Conservation (phyloP, 1,139 yeast genomes). For the Yamadazyma dendronema region DNA sequence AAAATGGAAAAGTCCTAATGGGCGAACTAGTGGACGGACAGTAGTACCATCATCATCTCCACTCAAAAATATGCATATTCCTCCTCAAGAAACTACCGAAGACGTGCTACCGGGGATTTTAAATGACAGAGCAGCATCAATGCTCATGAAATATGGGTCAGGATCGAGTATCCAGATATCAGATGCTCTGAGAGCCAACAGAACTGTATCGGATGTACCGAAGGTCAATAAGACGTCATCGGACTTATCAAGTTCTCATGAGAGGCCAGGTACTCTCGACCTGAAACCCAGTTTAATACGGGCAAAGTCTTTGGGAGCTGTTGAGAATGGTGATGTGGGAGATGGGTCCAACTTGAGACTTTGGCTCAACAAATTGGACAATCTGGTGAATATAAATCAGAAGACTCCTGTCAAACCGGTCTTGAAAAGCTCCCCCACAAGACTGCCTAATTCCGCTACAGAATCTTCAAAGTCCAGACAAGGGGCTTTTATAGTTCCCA, state of each 20-base stretch:
- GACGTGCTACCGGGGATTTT: conserved; percentile 1
- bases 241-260: no score
- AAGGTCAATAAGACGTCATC: conserved; percentile 25
- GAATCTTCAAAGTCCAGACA: no score
- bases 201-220: no score
- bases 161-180: conserved; percentile 28
- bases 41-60: conserved; percentile 33
- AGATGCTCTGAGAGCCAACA: no score
- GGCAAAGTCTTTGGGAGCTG: conserved; percentile 29
- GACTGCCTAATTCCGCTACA: neutral
- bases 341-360: conserved; percentile 2
- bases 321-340: neutral
- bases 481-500: no score
- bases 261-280: conserved; percentile 1
- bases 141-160: conserved; percentile 40
- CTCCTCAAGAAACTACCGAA: neutral
- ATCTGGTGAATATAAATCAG: neutral
- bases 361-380: conserved; percentile 7
- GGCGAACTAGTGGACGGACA: neutral
- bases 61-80: conserved; percentile 20
- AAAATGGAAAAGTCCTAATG: conserved; percentile 41
- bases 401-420: neutral
- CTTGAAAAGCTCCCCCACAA: neutral
- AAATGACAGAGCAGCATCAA: conserved; percentile 32
- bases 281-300: conserved; percentile 24